These are phyloP conservation scores for Clonostachys rhizophaga DNA, from an alignment of 2,329 filamentous ascomycete species.

Conservation along the genomic window DNA sequence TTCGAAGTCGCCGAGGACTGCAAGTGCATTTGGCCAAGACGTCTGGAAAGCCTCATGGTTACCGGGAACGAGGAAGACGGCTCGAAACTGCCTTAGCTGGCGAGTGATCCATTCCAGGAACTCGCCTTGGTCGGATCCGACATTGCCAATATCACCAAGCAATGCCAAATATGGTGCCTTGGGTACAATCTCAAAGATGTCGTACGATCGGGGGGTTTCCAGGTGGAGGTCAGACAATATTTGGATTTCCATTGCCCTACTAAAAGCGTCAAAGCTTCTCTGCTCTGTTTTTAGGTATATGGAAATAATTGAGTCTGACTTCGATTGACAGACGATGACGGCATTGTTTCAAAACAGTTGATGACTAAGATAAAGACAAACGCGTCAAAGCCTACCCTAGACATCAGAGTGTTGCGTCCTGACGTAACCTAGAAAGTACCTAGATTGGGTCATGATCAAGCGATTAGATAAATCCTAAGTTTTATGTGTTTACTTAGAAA, in stretches of 20 bases:
- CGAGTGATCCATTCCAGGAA: conserved; percentile 38
- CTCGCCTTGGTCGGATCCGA: conserved; percentile 28
- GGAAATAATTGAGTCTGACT: no score
- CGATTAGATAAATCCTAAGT: no score
- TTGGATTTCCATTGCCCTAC: conserved; percentile 26
- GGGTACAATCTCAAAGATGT: conserved; percentile 39
- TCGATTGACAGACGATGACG: no score
- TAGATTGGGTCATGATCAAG: no score
- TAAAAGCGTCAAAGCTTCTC: neutral
- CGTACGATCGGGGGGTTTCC: conserved; percentile 42
- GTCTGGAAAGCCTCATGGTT: conserved; percentile 52
- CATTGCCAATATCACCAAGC: conserved; percentile 50
- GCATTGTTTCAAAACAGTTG: no score
- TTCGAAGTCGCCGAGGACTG: conserved; percentile 22
- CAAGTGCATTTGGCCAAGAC: conserved; percentile 23
- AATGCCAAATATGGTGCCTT: conserved; percentile 46
- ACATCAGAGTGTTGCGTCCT: no score
- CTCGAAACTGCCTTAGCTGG: conserved; percentile 41
- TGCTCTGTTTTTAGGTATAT: no score
- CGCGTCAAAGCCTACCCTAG: no score
- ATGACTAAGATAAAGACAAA: no score
- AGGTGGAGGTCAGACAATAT: conserved; percentile 57
- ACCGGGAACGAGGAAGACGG: conserved; percentile 46
- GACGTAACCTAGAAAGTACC: no score
- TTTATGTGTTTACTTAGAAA: no score